phyloP scores from a whole-genome alignment of 2,329 filamentous ascomycete genomes.

The Paecilomyces variotii region DNA sequence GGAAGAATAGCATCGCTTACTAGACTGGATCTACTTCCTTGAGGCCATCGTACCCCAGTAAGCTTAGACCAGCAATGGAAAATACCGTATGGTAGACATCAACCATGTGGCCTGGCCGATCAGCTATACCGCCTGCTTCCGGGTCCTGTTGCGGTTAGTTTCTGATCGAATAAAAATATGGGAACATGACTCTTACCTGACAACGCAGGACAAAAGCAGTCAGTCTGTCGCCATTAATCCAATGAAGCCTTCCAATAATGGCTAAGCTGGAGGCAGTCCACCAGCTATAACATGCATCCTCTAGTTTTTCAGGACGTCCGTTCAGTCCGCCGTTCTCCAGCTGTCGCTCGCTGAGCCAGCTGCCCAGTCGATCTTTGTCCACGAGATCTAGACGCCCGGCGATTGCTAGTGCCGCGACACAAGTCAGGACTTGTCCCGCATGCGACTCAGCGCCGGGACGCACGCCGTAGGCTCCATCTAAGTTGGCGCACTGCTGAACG shows the following conservation, averaged over 20 bases:
- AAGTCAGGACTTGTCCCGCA: constrained; percentile 92
- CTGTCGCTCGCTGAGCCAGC: constrained; percentile 91
- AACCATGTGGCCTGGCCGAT: constrained; percentile 87
- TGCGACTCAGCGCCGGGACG: constrained; percentile 89
- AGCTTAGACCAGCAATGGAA: constrained; percentile 76
- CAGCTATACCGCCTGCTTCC: constrained; percentile 75
- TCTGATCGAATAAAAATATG: neutral
- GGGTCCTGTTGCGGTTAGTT: constrained; percentile 49
- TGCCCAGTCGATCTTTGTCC: constrained; percentile 70
- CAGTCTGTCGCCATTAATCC: constrained; percentile 82
- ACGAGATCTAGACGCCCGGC: constrained; percentile 73
- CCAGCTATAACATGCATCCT: constrained; percentile 98
- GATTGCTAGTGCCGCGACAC: constrained; percentile 78
- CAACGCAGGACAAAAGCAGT: constrained; percentile 75
- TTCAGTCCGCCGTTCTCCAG: constrained; percentile 82
- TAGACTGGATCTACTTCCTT: constrained; percentile 82
- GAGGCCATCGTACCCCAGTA: constrained; percentile 69
- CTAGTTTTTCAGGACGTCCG: constrained; percentile 86
- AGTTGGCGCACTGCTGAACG: constrained; percentile 76
- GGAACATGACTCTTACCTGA: constrained; percentile 46
- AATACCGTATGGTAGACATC: constrained; percentile 96
- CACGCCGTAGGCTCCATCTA: constrained; percentile 89
- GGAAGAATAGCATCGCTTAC: constrained; percentile 38
- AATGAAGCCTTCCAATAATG: constrained; percentile 80
- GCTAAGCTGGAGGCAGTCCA: constrained; percentile 91